Base-by-base conservation (phyloP, 2,329 filamentous ascomycete species). In the Venturia pyrina region DNA sequence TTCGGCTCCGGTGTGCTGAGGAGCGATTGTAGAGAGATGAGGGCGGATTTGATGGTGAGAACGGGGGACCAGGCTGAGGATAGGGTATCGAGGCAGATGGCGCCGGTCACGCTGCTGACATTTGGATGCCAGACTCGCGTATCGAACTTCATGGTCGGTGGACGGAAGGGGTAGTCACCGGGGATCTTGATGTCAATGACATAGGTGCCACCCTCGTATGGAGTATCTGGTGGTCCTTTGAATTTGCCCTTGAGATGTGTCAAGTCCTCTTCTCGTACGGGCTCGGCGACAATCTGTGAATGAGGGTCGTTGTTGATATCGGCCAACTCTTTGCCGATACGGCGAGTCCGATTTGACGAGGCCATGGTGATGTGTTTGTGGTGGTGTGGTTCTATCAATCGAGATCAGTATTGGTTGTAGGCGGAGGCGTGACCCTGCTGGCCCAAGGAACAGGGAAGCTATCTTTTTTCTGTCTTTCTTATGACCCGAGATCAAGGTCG, bases 111-210 rank as follows among this genome's bases (percentile, higher is more conserved):
- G 73, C 89, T 93, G 82, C 90, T 96, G 78, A 99, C 86, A 74
- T 99, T 99, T 43, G 95, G 95, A 76, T 99, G 95, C 93, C 93
- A 99, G 71, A 98, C 89, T 77, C 89, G 93, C 69, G 95, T 99
- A 69, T 89, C 85, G 74, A 98, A 98, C 72, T 86, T 89, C 89
- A 99, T 98, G 67, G 85, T 77, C 5, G 95, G 95, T 4, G 93
- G 91, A 71, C 92, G 89, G 80, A 99, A 99, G 0, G 95, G 95
- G 73, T 99, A 99, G 70, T 90, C 89, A 68, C 85, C 84, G 0
- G 93, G 93, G 64, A 99, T 95, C 72, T 84, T 84, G 72, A 99
- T 95, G 72, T 96, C 90, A 70, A 99, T 86, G 19, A 84, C 78
- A 75, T 87, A 99, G 37, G 83, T 87, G 50, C 92, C 95, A 24